phyloP scores from a whole-genome alignment of 805 yeast species.

The Yamadazyma paraphyllophila region DNA sequence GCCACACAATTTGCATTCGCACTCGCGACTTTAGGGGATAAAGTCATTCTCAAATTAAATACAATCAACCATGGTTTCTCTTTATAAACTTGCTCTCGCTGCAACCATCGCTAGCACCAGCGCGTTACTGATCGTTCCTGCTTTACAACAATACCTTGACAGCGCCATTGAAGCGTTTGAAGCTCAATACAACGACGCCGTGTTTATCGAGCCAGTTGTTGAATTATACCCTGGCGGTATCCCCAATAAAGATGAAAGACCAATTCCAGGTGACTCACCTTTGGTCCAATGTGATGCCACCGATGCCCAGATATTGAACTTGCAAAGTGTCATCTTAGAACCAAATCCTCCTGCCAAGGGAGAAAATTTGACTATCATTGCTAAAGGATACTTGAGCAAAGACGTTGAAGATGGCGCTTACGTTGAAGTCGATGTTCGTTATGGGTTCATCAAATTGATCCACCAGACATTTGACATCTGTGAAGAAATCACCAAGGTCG shows the following conservation, averaged over 20 bases:
- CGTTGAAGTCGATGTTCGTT: slow-evolving; percentile 88
- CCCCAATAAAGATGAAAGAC: slow-evolving; percentile 49
- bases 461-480: slow-evolving; percentile 93
- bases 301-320: slow-evolving; percentile 59
- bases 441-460: slow-evolving; percentile 85
- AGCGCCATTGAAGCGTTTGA: slow-evolving; percentile 16
- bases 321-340: slow-evolving; percentile 55
- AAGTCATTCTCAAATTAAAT: slow-evolving; percentile 18
- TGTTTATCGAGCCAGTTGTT: background rate
- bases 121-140: slow-evolving; percentile 22
- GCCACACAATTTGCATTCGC: background rate
- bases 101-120: slow-evolving; percentile 15
- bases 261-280: slow-evolving; percentile 91
- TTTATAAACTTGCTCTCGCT: slow-evolving; percentile 11
- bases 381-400: slow-evolving; percentile 59
- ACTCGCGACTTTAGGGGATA: background rate
- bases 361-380: slow-evolving; percentile 73
- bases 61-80: slow-evolving; percentile 11
- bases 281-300: slow-evolving; percentile 69
- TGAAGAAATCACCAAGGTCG: slow-evolving; percentile 80
- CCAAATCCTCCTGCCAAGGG: slow-evolving; percentile 94
- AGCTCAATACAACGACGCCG: background rate
- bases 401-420: slow-evolving; percentile 81
- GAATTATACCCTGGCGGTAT: slow-evolving; percentile 16
- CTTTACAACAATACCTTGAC: slow-evolving; percentile 15